These are phyloP conservation scores for Poterioochromonas sp. DNA, from an alignment of 352 stramenopile species.

Conservation along the genomic window DNA sequence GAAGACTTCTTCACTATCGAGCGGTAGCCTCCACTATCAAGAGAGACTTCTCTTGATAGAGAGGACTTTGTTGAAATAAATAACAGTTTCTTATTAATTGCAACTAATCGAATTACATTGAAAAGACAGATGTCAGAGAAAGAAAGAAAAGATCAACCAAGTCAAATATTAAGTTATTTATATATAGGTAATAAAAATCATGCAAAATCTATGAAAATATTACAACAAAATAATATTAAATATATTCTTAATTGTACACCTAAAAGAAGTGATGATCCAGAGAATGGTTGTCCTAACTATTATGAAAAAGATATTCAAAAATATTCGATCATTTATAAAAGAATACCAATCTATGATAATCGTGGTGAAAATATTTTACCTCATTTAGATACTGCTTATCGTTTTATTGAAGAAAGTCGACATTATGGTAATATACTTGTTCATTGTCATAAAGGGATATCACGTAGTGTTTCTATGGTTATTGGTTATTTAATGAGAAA, in stretches of 20 bases:
- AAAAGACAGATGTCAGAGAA: background rate
- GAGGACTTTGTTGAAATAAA: no score
- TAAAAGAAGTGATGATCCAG: slow-evolving; percentile 55
- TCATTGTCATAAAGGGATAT: slow-evolving; percentile 80
- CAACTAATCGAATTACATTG: no score
- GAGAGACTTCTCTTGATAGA: no score
- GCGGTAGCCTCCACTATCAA: no score
- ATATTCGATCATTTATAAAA: slow-evolving; percentile 54
- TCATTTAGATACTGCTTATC: slow-evolving; percentile 64
- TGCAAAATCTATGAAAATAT: background rate
- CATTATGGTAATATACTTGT: slow-evolving; percentile 80
- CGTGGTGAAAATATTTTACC: slow-evolving; percentile 70
- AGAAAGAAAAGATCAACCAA: background rate
- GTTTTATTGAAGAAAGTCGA: slow-evolving; percentile 77
- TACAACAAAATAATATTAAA: background rate
- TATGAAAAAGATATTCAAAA: slow-evolving; percentile 76
- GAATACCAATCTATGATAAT: slow-evolving; percentile 75
- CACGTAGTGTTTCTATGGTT: slow-evolving; percentile 71
- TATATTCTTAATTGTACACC: slow-evolving; percentile 16
- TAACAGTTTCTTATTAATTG: no score
- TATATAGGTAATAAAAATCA: background rate
- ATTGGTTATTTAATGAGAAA: slow-evolving; percentile 77
- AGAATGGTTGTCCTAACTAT: slow-evolving; percentile 73
- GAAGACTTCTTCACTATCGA: no score
- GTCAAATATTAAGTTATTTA: background rate